Conservation (phyloP, 306 rosid genomes). For the Cyclanthera cordifolia region DNA sequence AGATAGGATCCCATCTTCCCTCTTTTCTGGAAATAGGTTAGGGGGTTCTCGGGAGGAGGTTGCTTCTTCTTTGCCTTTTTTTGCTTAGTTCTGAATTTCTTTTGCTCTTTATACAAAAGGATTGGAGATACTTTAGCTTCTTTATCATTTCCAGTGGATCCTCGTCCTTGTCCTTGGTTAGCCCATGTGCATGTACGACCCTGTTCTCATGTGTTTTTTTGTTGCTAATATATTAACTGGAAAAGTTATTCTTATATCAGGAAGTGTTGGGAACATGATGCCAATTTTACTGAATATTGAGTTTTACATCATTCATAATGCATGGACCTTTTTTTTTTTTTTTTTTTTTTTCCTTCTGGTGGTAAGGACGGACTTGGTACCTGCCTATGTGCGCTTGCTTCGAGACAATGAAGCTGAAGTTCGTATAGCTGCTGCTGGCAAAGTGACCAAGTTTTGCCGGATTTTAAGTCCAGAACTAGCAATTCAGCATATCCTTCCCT, state of each 20-base stretch:
- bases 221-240: too few relatives aligned
- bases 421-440: slow-evolving; percentile 98
- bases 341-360: too few relatives aligned
- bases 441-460: slow-evolving; percentile 89
- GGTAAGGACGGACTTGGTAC: slow-evolving; percentile 73
- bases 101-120: neutral
- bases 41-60: neutral
- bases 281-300: neutral
- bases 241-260: too few relatives aligned
- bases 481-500: slow-evolving; percentile 90
- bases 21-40: too few relatives aligned
- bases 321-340: slow-evolving; percentile 13
- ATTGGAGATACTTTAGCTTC: neutral
- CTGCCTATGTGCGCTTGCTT: slow-evolving; percentile 89
- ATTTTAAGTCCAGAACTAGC: slow-evolving; percentile 80
- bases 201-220: too few relatives aligned
- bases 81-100: neutral
- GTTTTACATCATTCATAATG: neutral
- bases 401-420: slow-evolving; percentile 99
- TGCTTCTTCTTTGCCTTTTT: neutral
- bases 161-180: neutral
- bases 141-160: neutral
- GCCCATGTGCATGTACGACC: neutral
- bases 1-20: neutral
- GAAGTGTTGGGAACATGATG: too few relatives aligned